A percentile compares a stretch with the other conserved stretches of the same genome.
phyloP scores from a whole-genome alignment of 371 early-diverging fungal genomes.

The Mortierella sp. region DNA sequence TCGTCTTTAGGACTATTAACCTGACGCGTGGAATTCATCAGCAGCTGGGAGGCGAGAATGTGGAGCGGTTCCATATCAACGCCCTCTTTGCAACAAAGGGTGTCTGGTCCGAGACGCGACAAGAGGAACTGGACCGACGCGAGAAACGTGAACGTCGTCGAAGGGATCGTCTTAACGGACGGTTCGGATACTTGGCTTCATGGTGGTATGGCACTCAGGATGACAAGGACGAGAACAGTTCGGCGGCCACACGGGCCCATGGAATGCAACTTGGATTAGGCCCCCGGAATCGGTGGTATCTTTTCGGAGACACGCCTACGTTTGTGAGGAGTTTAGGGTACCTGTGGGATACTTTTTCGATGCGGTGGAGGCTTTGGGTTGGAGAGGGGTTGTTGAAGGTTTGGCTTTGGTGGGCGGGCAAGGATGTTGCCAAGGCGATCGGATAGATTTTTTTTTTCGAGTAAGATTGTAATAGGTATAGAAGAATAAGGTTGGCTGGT shows the following conservation, averaged over 20 bases:
- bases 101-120: constrained; percentile 61
- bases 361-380: constrained; percentile 52
- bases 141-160: constrained; percentile 35
- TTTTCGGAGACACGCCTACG: constrained; percentile 59
- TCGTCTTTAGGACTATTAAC: constrained; percentile 61
- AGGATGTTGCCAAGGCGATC: constrained; percentile 47
- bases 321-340: constrained; percentile 43
- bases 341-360: constrained; percentile 40
- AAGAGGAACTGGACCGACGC: constrained; percentile 43
- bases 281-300: constrained; percentile 57
- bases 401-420: constrained; percentile 57
- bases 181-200: constrained; percentile 39
- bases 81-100: constrained; percentile 59
- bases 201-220: constrained; percentile 53
- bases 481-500: too few relatives aligned
- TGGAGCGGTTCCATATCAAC: constrained; percentile 60
- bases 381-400: constrained; percentile 36
- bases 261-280: constrained; percentile 46
- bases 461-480: not conserved
- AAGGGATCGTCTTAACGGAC: constrained; percentile 32
- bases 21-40: constrained; percentile 60
- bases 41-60: constrained; percentile 60
- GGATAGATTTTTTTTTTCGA: constrained; percentile 10
- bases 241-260: constrained; percentile 36
- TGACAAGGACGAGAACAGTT: constrained; percentile 45